These are phyloP conservation scores for Ettlia oleoabundans DNA, from an alignment of 139 green algal species.

Conservation along the genomic window DNA sequence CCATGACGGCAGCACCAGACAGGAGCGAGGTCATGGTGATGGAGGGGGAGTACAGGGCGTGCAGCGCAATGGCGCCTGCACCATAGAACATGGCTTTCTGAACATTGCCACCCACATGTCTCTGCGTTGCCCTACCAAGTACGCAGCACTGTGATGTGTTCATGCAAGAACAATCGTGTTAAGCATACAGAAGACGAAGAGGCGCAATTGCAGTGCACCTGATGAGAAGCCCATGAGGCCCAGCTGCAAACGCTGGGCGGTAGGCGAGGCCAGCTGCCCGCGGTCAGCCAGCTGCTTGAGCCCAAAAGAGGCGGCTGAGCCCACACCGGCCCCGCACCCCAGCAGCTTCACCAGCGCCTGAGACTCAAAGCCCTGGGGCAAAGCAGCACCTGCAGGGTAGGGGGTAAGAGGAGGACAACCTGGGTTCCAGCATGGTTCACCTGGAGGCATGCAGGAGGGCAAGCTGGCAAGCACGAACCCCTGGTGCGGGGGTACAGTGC, in stretches of 20 bases:
- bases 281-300: conserved; percentile 35
- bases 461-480: too few relatives aligned
- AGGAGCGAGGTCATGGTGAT: conserved; percentile 28
- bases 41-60: conserved; percentile 34
- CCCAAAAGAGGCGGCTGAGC: conserved; percentile 5
- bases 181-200: too few relatives aligned
- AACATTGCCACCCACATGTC: too few relatives aligned
- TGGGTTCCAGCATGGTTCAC: too few relatives aligned
- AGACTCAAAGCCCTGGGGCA: conserved; percentile 39
- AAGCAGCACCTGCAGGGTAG: background rate
- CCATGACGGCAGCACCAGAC: conserved; percentile 30
- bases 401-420: background rate
- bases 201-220: too few relatives aligned
- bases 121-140: too few relatives aligned
- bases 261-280: conserved; percentile 18
- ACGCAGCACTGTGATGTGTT: too few relatives aligned
- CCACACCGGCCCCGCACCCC: conserved; percentile 21
- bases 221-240: conserved; percentile 38
- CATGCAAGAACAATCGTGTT: too few relatives aligned
- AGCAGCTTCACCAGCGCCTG: conserved; percentile 42
- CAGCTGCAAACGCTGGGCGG: conserved; percentile 42
- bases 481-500: too few relatives aligned
- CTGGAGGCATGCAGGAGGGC: too few relatives aligned
- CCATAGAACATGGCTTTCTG: too few relatives aligned
- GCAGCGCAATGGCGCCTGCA: conserved; percentile 28